Evolutionary conservation across 2,329 filamentous ascomycete species (phyloP), one percentile per base, ranked within the genome.

Genomic region (Hansfordia pulvinata): DNA sequence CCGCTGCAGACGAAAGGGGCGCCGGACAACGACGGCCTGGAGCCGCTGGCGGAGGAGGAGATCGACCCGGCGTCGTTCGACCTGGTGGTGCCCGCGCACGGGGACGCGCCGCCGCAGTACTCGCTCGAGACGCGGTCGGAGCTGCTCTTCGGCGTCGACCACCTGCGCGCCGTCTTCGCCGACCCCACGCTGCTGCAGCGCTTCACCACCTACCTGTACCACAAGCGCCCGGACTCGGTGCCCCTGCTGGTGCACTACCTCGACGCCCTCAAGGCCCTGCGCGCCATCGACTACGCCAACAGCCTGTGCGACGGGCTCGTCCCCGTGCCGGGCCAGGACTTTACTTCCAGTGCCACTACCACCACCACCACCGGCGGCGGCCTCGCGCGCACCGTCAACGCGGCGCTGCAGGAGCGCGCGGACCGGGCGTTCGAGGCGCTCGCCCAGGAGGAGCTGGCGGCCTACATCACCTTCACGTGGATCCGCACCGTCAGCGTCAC

Each of bases 211-310:
- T 86, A 80, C 38, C 54, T 85, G 3, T 65, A 66, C 30, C 47
- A 56, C 4, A 56, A 64, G 23, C 60, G 75, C 23, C 69, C 74
- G 5, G 53, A 63, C 12, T 81, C 77, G 1, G 56, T 81, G 3
- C 67, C 76, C 0, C 52, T 79, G 6, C 51, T 85, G 10, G 66
- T 74, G 15, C 81, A 83, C 53, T 83, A 83, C 36, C 58, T 84
- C 2, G 75, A 82, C 38, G 66, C 76, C 0, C 48, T 73, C 30
- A 86, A 85, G 42, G 77, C 78, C 1, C 49, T 82, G 9, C 69
- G 71, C 37, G 76, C 79, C 2, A 72, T 85, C 30, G 60, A 64
- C 18, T 84, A 84, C 39, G 67, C 76, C 12, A 82, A 85, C 44
- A 68, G 75, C 0, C 62, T 84, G 19, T 63, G 72, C 2, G 64